These are phyloP conservation scores for Cyclanthera cordifolia DNA, from an alignment of 306 rosid genomes.

Conservation along the genomic window DNA sequence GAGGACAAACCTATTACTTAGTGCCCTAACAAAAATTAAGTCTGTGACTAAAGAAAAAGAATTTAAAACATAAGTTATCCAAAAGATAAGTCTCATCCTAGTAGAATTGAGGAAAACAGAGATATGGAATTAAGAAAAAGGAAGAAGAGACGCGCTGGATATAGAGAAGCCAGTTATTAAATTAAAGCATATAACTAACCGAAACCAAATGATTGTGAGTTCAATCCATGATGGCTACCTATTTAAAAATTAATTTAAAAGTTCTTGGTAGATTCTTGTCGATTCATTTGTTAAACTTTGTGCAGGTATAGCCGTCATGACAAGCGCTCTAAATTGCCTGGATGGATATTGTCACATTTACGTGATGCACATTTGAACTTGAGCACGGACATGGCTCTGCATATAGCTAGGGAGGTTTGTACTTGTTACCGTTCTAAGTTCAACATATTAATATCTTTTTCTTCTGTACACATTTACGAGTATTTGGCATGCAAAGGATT, in stretches of 20 bases:
- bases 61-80: neutral
- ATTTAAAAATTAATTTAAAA: no score
- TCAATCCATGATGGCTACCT: no score
- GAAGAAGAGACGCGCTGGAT: neutral
- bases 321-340: constrained; percentile 86
- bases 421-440: neutral
- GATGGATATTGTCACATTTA: constrained; percentile 86
- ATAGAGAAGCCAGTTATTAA: neutral
- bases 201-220: no score
- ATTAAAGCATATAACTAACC: neutral
- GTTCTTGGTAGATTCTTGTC: neutral
- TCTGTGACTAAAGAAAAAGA: neutral
- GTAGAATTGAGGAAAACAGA: neutral
- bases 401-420: constrained; percentile 80
- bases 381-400: constrained; percentile 99
- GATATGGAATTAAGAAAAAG: no score
- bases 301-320: constrained; percentile 94
- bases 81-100: no score
- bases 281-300: neutral
- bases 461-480: neutral
- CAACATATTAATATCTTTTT: neutral
- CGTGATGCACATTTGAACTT: constrained; percentile 88
- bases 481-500: neutral
- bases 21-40: neutral
- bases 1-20: neutral